Evolutionary conservation across 805 yeast species (phyloP).

Genomic region (Debaryomyces castellii): DNA sequence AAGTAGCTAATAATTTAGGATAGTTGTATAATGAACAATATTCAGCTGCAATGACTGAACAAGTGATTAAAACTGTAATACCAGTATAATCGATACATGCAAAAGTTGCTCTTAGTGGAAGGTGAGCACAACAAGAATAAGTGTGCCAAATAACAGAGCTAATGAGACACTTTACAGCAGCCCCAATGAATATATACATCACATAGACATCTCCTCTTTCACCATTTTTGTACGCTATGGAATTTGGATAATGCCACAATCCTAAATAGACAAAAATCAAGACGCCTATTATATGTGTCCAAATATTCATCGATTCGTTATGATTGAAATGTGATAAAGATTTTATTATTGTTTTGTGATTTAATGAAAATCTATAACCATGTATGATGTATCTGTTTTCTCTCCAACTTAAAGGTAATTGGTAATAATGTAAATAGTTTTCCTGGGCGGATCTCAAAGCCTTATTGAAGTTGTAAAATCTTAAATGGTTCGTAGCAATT

Average conservation of each 20-base stretch:
- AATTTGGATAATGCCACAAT: constrained; percentile 60
- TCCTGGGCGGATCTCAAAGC: constrained; percentile 31
- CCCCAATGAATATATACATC: constrained; percentile 62
- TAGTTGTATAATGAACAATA: constrained; percentile 70
- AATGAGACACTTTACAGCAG: constrained; percentile 73
- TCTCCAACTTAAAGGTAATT: constrained; percentile 89
- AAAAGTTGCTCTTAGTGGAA: constrained; percentile 63
- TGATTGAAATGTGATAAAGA: constrained; percentile 64
- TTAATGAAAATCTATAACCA: constrained; percentile 81
- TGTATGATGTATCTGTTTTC: constrained; percentile 82
- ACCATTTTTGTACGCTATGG: constrained; percentile 45
- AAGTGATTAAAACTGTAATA: constrained; percentile 84
- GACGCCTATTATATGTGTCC: constrained; percentile 86
- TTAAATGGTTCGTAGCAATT: constrained; percentile 30
- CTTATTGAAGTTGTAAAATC: constrained; percentile 39
- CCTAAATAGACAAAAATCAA: constrained; percentile 55
- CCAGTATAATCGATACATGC: constrained; percentile 97
- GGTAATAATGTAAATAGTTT: constrained; percentile 72
- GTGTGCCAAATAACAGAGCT: constrained; percentile 93
- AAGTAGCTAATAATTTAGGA: constrained; percentile 46
- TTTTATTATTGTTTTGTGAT: constrained; percentile 56
- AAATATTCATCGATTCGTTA: constrained; percentile 88
- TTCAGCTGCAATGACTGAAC: constrained; percentile 84
- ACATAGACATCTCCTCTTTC: constrained; percentile 48
- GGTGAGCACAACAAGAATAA: constrained; percentile 71